Conservation (phyloP, 2,329 filamentous ascomycete species). For the Diaporthe sp. region DNA sequence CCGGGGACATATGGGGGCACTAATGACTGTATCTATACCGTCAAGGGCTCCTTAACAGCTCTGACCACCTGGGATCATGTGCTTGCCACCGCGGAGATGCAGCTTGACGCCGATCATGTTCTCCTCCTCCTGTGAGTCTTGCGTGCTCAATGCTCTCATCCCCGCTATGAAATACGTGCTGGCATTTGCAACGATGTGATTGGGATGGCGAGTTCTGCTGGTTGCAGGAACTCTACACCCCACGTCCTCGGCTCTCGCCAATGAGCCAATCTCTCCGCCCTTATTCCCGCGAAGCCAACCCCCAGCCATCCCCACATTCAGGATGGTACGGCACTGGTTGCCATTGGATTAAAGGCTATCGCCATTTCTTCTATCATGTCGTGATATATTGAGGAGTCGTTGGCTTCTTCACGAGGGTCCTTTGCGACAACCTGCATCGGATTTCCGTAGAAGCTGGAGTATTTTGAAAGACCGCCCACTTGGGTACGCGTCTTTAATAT, state of each 20-base stretch:
- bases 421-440: not conserved
- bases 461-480: not conserved
- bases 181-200: not conserved
- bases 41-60: not conserved
- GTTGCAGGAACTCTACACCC: not conserved
- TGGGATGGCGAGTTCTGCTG: not conserved
- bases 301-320: not conserved
- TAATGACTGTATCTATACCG: not conserved
- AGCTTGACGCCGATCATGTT: constrained; percentile 4
- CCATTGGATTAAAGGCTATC: not conserved
- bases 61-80: not conserved
- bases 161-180: constrained; percentile 1
- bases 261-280: not conserved
- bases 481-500: not conserved
- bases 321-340: not conserved
- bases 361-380: constrained; percentile 22
- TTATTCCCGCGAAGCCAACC: not conserved
- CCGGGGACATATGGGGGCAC: not conserved
- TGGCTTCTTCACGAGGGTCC: not conserved
- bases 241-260: constrained; percentile 4
- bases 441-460: not conserved
- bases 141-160: not conserved
- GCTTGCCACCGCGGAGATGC: not conserved
- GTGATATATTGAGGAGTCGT: not conserved
- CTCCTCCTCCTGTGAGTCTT: not conserved